A percentile compares a stretch with the other conserved stretches of the same genome.
Evolutionary conservation across 202 grass and related monocot genomes (phyloP).

Genomic region (Panicum hallii): DNA sequence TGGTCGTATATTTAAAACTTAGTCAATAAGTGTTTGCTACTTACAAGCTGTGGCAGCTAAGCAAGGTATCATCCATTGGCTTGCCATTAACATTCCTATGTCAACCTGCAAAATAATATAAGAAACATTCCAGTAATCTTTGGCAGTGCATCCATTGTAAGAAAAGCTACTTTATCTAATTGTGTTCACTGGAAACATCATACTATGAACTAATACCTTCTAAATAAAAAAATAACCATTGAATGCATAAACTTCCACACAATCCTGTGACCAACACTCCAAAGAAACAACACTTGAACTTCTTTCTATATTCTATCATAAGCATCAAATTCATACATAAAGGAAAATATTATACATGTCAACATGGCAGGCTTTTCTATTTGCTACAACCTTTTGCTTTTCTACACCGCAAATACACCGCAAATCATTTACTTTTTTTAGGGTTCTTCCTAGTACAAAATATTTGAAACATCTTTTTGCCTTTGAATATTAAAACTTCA

Average conservation of each 20-base stretch:
- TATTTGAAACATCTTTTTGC: conserved; percentile 8
- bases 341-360: conserved; percentile 17
- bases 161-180: not conserved
- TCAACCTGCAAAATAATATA: conserved; percentile 69
- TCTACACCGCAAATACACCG: not conserved
- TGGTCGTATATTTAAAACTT: not conserved
- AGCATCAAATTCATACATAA: not conserved
- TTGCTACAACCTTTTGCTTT: conserved; percentile 7
- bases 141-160: not conserved
- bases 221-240: not conserved
- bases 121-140: not conserved
- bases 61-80: conserved; percentile 92
- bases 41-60: conserved; percentile 77
- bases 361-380: not conserved
- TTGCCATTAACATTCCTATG: conserved; percentile 69
- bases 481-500: conserved; percentile 20
- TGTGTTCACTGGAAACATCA: not conserved
- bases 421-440: not conserved
- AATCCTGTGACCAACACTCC: not conserved
- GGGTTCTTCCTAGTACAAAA: not conserved
- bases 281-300: not conserved
- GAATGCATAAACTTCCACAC: not conserved
- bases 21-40: conserved; percentile 32
- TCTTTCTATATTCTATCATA: not conserved
- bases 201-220: conserved; percentile 15